These are phyloP conservation scores for Bruguiera gymnorhiza DNA, from an alignment of 345 rosid species.

Conservation along the genomic window DNA sequence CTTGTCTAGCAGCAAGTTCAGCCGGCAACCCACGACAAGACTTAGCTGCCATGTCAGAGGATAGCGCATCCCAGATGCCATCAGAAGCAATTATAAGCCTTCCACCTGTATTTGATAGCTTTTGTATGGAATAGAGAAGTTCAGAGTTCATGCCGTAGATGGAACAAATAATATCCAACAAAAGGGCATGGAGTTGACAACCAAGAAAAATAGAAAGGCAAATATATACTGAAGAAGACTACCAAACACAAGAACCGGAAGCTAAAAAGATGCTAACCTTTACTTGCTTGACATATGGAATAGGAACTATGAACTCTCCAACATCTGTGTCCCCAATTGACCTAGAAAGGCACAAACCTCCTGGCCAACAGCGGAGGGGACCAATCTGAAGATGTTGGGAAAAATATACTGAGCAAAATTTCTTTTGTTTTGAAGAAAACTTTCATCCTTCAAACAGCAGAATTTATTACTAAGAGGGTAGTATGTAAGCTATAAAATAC, in stretches of 20 bases:
- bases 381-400: constrained; percentile 48
- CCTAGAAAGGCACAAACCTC: constrained; percentile 89
- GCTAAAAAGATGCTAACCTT: constrained; percentile 39
- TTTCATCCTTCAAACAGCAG: neutral
- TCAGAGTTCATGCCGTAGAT: constrained; percentile 14
- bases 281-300: constrained; percentile 90
- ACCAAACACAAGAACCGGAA: neutral
- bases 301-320: constrained; percentile 88
- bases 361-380: constrained; percentile 93
- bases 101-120: constrained; percentile 83
- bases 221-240: neutral
- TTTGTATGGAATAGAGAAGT: constrained; percentile 9
- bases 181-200: neutral
- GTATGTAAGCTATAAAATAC: constrained; percentile 25
- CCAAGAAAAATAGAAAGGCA: neutral
- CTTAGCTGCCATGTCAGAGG: constrained; percentile 71
- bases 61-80: constrained; percentile 89
- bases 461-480: constrained; percentile 1
- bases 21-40: constrained; percentile 78
- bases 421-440: neutral
- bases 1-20: constrained; percentile 87
- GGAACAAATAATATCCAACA: constrained; percentile 1
- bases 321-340: constrained; percentile 95
- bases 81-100: constrained; percentile 91
- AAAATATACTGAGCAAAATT: neutral